Percentiles rank a stretch among this genome's conserved stretches.
Conservation (phyloP, 2,329 filamentous ascomycete genomes). For the Trichophyton rubrum region DNA sequence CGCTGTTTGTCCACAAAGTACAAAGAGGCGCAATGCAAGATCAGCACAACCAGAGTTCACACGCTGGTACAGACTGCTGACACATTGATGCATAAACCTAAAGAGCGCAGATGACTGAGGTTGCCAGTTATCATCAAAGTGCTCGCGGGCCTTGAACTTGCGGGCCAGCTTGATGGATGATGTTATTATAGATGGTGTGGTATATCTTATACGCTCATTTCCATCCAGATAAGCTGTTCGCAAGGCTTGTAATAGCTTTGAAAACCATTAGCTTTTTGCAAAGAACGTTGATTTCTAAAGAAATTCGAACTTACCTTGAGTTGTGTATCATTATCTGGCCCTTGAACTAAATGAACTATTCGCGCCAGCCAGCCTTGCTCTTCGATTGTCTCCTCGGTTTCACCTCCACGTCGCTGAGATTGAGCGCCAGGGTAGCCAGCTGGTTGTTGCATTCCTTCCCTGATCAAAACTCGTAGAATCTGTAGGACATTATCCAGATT, state of each 20-base stretch:
- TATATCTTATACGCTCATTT: slow-evolving; percentile 91
- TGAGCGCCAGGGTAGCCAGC: slow-evolving; percentile 71
- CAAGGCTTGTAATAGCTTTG: slow-evolving; percentile 66
- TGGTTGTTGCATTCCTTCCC: slow-evolving; percentile 77
- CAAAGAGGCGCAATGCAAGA: slow-evolving; percentile 76
- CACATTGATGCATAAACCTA: slow-evolving; percentile 85
- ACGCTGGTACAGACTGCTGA: slow-evolving; percentile 77
- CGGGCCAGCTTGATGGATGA: slow-evolving; percentile 80
- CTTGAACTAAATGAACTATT: slow-evolving; percentile 76
- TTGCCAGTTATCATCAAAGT: slow-evolving; percentile 65
- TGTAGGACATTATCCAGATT: slow-evolving; percentile 83
- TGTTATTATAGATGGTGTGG: slow-evolving; percentile 83
- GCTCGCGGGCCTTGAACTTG: slow-evolving; percentile 78
- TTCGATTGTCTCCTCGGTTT: slow-evolving; percentile 95
- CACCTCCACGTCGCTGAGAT: slow-evolving; percentile 57
- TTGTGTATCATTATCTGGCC: slow-evolving; percentile 79
- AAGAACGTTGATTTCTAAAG: neutral
- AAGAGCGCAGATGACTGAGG: slow-evolving; percentile 68
- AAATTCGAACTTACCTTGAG: slow-evolving; percentile 47
- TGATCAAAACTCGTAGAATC: slow-evolving; percentile 80
- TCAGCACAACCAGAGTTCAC: slow-evolving; percentile 75
- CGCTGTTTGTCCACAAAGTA: slow-evolving; percentile 82
- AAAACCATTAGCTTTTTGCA: slow-evolving; percentile 14
- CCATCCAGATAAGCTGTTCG: slow-evolving; percentile 81
- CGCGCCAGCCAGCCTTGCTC: slow-evolving; percentile 95